These are phyloP conservation scores for Bruguiera gymnorhiza DNA, from an alignment of 345 rosid species.

Conservation along the genomic window DNA sequence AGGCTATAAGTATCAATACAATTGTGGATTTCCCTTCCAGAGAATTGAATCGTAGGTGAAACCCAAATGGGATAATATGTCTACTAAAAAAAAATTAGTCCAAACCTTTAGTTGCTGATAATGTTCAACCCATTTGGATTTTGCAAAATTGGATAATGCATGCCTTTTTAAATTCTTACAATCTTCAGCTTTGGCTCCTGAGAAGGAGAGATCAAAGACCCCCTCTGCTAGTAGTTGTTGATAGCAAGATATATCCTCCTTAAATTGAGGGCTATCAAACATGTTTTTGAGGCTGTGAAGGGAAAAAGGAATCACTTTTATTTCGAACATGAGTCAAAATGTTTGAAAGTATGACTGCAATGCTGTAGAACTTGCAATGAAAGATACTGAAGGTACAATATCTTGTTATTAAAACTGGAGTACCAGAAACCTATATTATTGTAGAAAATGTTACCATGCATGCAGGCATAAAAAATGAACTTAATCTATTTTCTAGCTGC, in stretches of 20 bases:
- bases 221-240: conserved; percentile 78
- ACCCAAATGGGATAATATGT: conserved; percentile 1
- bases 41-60: conserved; percentile 1
- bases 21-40: conserved; percentile 4
- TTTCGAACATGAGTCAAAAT: neutral
- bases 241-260: conserved; percentile 67
- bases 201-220: conserved; percentile 57
- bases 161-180: conserved; percentile 58
- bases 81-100: conserved; percentile 10
- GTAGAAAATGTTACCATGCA: neutral
- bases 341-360: neutral
- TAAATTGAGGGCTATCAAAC: conserved; percentile 83
- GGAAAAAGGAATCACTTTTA: conserved; percentile 21
- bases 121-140: conserved; percentile 71
- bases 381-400: no score
- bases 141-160: conserved; percentile 43
- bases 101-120: conserved; percentile 58
- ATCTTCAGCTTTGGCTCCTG: conserved; percentile 60
- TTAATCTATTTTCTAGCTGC: neutral
- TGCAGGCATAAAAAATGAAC: neutral
- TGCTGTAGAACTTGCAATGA: no score
- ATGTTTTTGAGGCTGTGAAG: conserved; percentile 63
- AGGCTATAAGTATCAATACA: conserved; percentile 17
- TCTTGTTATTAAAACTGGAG: no score
- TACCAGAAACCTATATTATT: no score